Conservation (phyloP, 306 rosid species). For the Pyrus betulifolia region DNA sequence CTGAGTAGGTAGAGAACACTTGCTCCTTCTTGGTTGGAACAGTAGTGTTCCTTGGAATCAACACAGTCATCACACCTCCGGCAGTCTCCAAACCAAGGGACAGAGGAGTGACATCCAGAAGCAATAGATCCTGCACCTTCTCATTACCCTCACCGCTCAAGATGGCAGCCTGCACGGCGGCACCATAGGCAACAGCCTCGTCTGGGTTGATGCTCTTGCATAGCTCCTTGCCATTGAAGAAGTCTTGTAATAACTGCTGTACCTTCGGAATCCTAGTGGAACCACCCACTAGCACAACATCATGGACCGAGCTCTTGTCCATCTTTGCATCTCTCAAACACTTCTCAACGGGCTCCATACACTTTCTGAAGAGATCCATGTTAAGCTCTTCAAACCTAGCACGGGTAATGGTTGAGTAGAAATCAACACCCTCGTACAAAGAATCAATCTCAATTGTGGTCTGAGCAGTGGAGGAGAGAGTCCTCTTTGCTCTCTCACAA, state of each 20-base stretch:
- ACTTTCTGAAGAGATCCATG: slow-evolving; percentile 69
- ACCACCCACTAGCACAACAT: slow-evolving; percentile 80
- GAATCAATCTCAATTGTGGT: slow-evolving; percentile 79
- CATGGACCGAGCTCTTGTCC: slow-evolving; percentile 69
- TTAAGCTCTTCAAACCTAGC: slow-evolving; percentile 75
- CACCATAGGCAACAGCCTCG: slow-evolving; percentile 77
- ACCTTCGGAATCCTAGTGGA: slow-evolving; percentile 81
- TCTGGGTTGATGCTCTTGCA: slow-evolving; percentile 75
- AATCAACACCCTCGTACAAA: slow-evolving; percentile 62
- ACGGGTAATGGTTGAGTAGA: slow-evolving; percentile 60
- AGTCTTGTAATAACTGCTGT: slow-evolving; percentile 67
- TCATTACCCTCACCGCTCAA: slow-evolving; percentile 55
- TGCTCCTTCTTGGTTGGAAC: background rate
- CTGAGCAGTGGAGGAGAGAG: slow-evolving; percentile 72
- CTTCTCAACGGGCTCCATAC: slow-evolving; percentile 83
- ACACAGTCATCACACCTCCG: slow-evolving; percentile 31
- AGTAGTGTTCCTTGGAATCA: background rate
- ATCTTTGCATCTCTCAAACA: slow-evolving; percentile 73
- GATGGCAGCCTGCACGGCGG: slow-evolving; percentile 40
- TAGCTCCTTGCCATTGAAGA: slow-evolving; percentile 67
- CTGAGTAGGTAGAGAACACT: slow-evolving; percentile 27
- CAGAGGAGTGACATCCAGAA: slow-evolving; percentile 65
- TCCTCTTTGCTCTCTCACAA: slow-evolving; percentile 82
- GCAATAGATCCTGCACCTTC: slow-evolving; percentile 68
- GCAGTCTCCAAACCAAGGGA: slow-evolving; percentile 70